Evolutionary conservation across 1,284 basidiomycete species (phyloP), one percentile per base, ranked within the genome.

Genomic region (Gymnopus androsaceus): DNA sequence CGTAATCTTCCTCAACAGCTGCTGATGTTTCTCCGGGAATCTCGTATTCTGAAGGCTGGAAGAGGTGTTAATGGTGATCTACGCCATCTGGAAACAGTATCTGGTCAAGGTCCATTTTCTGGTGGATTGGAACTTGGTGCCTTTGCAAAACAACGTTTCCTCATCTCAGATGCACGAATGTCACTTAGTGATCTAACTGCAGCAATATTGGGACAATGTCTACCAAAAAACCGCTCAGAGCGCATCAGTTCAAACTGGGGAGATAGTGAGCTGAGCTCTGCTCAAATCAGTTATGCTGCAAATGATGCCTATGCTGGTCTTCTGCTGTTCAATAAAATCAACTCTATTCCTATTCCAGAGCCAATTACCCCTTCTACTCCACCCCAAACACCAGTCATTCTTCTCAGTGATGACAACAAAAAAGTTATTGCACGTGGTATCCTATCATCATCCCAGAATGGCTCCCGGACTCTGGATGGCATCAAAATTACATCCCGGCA

Each of bases 301-400:
- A 51, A 44, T 5, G 69, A 71, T 63, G 69, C 62, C 11, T 70
- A 65, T 63, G 64, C 61, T 1, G 60, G 64, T 3, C 58, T 66
- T 11, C 3, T 17, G 6, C 54, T 68, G 5, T 67, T 65, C 49
- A 14, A 47, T 27, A 40, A 27, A 2, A 21, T 57, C 5, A 41
- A 45, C n/a, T 14, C 17, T 12, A 45, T 49, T 21, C 56, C 56
- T 14, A 34, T 27, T 42, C 56, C 56, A 9, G 23, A 36, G n/a
- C 31, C 51, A 21, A 15, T 53, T 31, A 27, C 33, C 11, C 9
- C 12, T 7, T 54, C 7, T 28, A 30, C 33, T 56, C 58, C 28
- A 34, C 1, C 23, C 3, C 37, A 34, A 12, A 42, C 38, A 8
- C 51, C 51, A 15, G 44, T 57, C 36, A 36, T 59, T 45, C 11